phyloP scores from a whole-genome alignment of 257 asterid species.

The Fraxinus excelsior region DNA sequence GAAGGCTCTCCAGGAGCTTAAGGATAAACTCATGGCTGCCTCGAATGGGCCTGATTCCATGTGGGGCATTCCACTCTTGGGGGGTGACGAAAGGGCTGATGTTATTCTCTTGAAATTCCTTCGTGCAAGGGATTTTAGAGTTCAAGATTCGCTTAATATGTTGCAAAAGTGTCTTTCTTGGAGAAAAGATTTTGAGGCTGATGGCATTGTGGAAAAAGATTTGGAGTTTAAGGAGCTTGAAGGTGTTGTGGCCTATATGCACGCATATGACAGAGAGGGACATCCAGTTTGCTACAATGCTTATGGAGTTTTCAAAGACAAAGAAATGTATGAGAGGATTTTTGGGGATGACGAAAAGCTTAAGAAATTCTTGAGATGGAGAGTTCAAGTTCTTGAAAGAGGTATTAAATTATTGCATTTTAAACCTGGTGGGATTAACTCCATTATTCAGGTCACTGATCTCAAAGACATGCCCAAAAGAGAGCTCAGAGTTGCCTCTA shows the following conservation, averaged over 20 bases:
- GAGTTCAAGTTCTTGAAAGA: constrained; percentile 69
- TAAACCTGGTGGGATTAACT: constrained; percentile 82
- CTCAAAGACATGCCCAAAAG: constrained; percentile 85
- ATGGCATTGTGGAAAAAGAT: constrained; percentile 65
- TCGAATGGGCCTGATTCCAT: constrained; percentile 44
- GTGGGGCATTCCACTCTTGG: constrained; percentile 70
- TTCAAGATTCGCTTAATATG: constrained; percentile 62
- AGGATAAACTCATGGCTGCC: constrained; percentile 41
- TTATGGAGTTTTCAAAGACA: constrained; percentile 77
- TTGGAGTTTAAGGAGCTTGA: constrained; percentile 84
- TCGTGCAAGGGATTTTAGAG: constrained; percentile 81
- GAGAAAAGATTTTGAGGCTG: constrained; percentile 73
- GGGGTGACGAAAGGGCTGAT: constrained; percentile 58
- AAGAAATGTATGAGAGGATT: constrained; percentile 57
- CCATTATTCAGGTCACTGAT: constrained; percentile 71
- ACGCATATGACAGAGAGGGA: constrained; percentile 55
- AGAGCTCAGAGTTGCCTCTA: constrained; percentile 81
- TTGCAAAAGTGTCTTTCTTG: constrained; percentile 56
- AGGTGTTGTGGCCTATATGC: constrained; percentile 79
- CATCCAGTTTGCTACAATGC: constrained; percentile 94
- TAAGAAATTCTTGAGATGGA: constrained; percentile 63
- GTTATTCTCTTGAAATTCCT: constrained; percentile 83
- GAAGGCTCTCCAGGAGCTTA: constrained; percentile 69
- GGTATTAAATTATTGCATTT: constrained; percentile 68
- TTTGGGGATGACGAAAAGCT: constrained; percentile 74